Evolutionary conservation across 208 protist genomes (phyloP), one percentile per base, ranked within the genome.

Genomic region (Acanthamoeba polyphaga): DNA sequence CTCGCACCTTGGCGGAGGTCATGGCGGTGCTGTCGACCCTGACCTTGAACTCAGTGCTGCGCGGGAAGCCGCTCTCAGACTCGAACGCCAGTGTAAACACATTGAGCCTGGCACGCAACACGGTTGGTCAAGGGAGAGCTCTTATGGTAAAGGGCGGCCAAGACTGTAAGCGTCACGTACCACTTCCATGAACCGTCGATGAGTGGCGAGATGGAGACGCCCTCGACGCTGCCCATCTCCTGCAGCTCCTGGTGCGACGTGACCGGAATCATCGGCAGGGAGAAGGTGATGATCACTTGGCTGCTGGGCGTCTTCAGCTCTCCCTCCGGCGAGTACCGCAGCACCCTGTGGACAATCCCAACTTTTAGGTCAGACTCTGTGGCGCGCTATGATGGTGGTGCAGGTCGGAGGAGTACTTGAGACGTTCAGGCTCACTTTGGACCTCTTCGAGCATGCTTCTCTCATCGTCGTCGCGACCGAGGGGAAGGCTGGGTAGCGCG

Each of bases 171-270:
- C 19, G 19, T 6, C 55, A 24, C 15, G 9, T 78, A 78, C 70
- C 74, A 84, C 46, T 84, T 84, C 74, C 74, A 84, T 9, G 46
- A 53, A 12, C 74, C 74, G 6, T 84, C 38, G 24, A 84, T n/a
- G 12, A 55, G 3, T 19, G 74, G 74, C 1, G 19, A 17, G 34
- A 84, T 84, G 43, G 46, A 84, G 46, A 53, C 34, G 34, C 74
- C 74, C 43, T 84, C 74, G 22, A 84, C 32, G 43, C 74, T 46
- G 10, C 74, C 74, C 74, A 60, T 68, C 53, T 90, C 55, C 55
- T 90, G 17, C 51, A 90, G 82, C 43, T 90, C 55, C 55, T 90
- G 55, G 53, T 90, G 82, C 9, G 82, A 90, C n/a, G 82, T 90
- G n/a, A 90, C 29, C 51, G 82, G 19, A 22, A 90, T 49, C 82